These are phyloP conservation scores for Blastobotrys attinorum DNA, from an alignment of 805 yeast genomes.

Conservation along the genomic window DNA sequence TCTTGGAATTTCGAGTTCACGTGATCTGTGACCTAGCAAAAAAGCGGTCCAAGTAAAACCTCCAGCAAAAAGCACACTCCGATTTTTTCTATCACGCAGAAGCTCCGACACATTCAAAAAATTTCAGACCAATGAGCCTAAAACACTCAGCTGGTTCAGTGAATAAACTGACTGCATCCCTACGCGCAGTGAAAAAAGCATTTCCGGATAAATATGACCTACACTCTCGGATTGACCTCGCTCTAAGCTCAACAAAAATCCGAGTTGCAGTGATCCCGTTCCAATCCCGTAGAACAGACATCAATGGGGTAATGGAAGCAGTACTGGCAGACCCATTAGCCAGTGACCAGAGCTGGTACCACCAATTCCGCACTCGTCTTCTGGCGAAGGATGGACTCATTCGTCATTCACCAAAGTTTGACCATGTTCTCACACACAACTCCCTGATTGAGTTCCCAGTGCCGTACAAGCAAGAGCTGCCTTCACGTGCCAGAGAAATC, in stretches of 20 bases:
- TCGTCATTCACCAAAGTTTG: slow-evolving; percentile 21
- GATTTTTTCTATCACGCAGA: too few species aligned
- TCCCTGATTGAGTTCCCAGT: slow-evolving; percentile 25
- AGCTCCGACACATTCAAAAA: too few species aligned
- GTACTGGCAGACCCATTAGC: slow-evolving; percentile 30
- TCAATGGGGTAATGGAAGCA: slow-evolving; percentile 23
- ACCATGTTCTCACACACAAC: slow-evolving; percentile 26
- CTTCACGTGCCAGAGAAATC: slow-evolving; percentile 13
- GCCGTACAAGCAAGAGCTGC: slow-evolving; percentile 20
- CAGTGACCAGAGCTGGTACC: slow-evolving; percentile 25
- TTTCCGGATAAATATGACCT: slow-evolving; percentile 23
- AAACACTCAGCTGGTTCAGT: too few species aligned
- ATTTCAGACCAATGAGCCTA: too few species aligned
- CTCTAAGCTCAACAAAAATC: slow-evolving; percentile 16
- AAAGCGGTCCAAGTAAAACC: too few species aligned
- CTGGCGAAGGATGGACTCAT: slow-evolving; percentile 28
- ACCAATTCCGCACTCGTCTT: slow-evolving; percentile 21
- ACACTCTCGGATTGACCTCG: slow-evolving; percentile 22
- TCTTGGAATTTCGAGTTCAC: too few species aligned
- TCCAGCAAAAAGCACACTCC: too few species aligned
- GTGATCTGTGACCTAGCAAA: too few species aligned
- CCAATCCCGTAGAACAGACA: slow-evolving; percentile 16
- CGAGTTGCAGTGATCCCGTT: slow-evolving; percentile 26
- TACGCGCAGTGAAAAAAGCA: slow-evolving; percentile 14
- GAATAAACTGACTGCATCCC: slow-evolving; percentile 5